Percentiles rank a stretch among this genome's conserved stretches.
Evolutionary conservation across 768 basidiomycete genomes (phyloP).

Genomic region (Lactarius hengduanensis): DNA sequence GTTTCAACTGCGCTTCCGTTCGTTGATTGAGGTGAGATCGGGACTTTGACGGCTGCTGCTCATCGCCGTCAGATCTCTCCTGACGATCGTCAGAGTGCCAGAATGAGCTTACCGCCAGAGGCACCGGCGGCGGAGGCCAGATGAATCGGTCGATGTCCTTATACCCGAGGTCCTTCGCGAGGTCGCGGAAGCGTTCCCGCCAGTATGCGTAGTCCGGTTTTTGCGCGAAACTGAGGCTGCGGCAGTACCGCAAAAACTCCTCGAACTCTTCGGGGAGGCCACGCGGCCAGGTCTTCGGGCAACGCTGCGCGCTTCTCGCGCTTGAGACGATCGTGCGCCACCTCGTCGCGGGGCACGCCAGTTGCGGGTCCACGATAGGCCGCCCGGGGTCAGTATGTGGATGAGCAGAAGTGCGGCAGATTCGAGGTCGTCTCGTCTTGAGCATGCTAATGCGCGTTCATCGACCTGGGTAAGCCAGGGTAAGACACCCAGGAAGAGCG

Average conservation of each 20-base stretch:
- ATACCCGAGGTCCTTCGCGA: slow-evolving; percentile 62
- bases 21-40: slow-evolving; percentile 35
- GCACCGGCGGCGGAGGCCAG: slow-evolving; percentile 55
- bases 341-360: slow-evolving; percentile 73
- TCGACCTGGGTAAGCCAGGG: slow-evolving; percentile 3
- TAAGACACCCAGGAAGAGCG: background rate
- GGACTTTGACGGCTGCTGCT: slow-evolving; percentile 26
- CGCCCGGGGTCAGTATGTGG: slow-evolving; percentile 75
- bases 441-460: slow-evolving; percentile 52
- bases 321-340: slow-evolving; percentile 60
- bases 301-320: slow-evolving; percentile 58
- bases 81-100: background rate
- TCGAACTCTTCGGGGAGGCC: slow-evolving; percentile 72
- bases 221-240: slow-evolving; percentile 66
- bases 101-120: slow-evolving; percentile 31
- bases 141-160: slow-evolving; percentile 58
- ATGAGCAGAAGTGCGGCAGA: slow-evolving; percentile 77
- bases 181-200: slow-evolving; percentile 60
- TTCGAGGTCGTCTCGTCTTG: slow-evolving; percentile 77
- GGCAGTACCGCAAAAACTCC: slow-evolving; percentile 71
- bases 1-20: background rate
- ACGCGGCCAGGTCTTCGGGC: slow-evolving; percentile 65
- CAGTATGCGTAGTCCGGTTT: slow-evolving; percentile 65
- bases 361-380: slow-evolving; percentile 75
- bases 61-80: background rate